Percentiles rank a stretch among this genome's conserved stretches.
Conservation (phyloP, 805 yeast genomes). For the Yamadazyma insecticola region DNA sequence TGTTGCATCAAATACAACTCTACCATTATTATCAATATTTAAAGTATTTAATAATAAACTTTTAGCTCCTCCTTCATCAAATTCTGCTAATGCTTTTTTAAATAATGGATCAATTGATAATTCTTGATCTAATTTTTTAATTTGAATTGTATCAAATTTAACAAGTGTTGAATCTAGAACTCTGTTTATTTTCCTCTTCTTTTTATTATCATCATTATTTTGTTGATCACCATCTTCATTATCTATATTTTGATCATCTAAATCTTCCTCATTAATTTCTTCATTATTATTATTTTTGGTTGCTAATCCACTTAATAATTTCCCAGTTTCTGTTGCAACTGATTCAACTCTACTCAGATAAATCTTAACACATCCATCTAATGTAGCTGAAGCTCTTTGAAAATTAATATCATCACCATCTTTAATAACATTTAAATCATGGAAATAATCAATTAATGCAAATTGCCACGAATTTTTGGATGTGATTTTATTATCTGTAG, state of each 20-base stretch:
- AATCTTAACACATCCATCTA: slow-evolving; percentile 93
- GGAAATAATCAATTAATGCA: slow-evolving; percentile 49
- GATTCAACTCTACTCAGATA: slow-evolving; percentile 89
- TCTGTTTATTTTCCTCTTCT: slow-evolving; percentile 25
- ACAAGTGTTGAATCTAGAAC: slow-evolving; percentile 46
- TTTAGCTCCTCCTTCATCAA: slow-evolving; percentile 82
- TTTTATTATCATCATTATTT: slow-evolving; percentile 17
- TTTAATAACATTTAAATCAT: slow-evolving; percentile 43
- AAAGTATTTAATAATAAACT: slow-evolving; percentile 61
- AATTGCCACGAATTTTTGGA: slow-evolving; percentile 47
- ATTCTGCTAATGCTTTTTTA: slow-evolving; percentile 69
- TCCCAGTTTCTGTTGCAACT: slow-evolving; percentile 86
- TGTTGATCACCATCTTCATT: slow-evolving; percentile 12
- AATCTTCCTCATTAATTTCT: slow-evolving; percentile 18
- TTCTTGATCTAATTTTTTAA: slow-evolving; percentile 60
- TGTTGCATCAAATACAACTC: slow-evolving; percentile 66
- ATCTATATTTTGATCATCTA: slow-evolving; percentile 10
- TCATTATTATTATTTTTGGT: slow-evolving; percentile 24
- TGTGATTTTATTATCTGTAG: slow-evolving; percentile 47
- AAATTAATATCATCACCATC: slow-evolving; percentile 63
- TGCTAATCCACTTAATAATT: slow-evolving; percentile 71
- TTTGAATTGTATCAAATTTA: slow-evolving; percentile 44
- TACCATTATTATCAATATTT: slow-evolving; percentile 45
- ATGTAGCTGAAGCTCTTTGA: slow-evolving; percentile 84
- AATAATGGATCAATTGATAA: slow-evolving; percentile 68